Base-by-base conservation (phyloP, 1,139 yeast genomes). In the Suhomyces terraborum region DNA sequence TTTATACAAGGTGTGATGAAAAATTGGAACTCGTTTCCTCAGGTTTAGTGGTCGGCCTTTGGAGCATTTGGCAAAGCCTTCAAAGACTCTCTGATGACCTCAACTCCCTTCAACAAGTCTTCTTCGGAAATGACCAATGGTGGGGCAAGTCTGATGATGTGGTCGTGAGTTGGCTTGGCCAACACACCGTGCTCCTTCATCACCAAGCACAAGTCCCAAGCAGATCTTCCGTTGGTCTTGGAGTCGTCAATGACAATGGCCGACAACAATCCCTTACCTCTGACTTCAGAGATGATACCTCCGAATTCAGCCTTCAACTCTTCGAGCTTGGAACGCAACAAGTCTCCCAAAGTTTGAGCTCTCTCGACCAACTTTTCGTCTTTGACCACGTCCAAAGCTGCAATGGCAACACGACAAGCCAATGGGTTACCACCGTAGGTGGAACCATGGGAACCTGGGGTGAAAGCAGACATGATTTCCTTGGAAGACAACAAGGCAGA, bases 351-450 rank as follows among this genome's bases (percentile, higher is more conserved):
- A 32, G 67, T 71, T 36, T 67, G 67, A 7, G 98, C 82, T 63
- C 95, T 80, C 60, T 87, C 88, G 25, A 85, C 93, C 61, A 91
- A 77, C 28, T 83, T 77, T 69, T 91, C 98, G 57, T 91, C 95
- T 62, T 77, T 79, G 46, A 91, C 88, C 43, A 93, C 98, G 58
- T 88, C 79, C 55, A 91, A 75, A 12, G 98, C 97, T 48, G 96
- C 97, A 63, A 88, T 84, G 50, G 98, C 95, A 26, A 89, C 97
- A 47, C 89, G 81, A 54, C 96, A 88, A 24, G 96, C 91, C 61
- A 91, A 79, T 50, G 98, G 97, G 70, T 89, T 93, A 65, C 98
- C 98, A 66, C 98, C 98, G 61, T 88, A 91, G 23, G 98, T 91
- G 33, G 97, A 91, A 39, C 98, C 98, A 66, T 91, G 98, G 35